These are phyloP conservation scores for Trichomonas vaginalis DNA, from an alignment of 208 protist genomes.

Conservation along the genomic window DNA sequence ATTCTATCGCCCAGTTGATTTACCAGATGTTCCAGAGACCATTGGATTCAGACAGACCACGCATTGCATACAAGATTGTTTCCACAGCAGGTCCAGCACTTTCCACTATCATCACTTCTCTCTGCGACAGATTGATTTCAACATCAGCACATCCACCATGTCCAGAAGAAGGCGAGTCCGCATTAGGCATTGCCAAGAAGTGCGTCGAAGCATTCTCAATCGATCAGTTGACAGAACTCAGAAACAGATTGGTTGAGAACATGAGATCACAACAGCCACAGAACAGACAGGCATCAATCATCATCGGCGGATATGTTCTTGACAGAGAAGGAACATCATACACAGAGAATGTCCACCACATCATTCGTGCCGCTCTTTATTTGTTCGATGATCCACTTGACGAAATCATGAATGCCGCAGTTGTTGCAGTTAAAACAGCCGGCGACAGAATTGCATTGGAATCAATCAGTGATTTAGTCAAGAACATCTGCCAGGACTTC, in stretches of 20 bases:
- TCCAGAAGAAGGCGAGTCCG: not conserved
- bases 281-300: not conserved
- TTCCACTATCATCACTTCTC: not conserved
- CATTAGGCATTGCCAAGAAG: not conserved
- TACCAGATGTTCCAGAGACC: not conserved
- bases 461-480: not conserved
- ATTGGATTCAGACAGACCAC: not conserved
- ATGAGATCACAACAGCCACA: constrained; percentile 2
- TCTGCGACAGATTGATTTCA: not conserved
- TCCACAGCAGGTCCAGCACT: not conserved
- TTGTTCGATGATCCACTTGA: constrained; percentile 13
- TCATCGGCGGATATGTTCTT: not conserved
- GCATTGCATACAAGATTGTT: not conserved
- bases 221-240: not conserved
- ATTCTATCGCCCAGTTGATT: not conserved
- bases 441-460: not conserved
- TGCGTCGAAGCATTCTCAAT: not conserved
- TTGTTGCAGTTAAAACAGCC: not conserved
- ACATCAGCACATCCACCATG: not conserved
- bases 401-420: not conserved
- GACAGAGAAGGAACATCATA: not conserved
- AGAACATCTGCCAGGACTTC: not conserved
- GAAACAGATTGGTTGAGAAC: not conserved
- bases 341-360: not conserved
- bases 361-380: not conserved